Evolutionary conservation across 2,329 filamentous ascomycete genomes (phyloP), one percentile per base, ranked within the genome.

Genomic region (Sclerotinia subarctica): DNA sequence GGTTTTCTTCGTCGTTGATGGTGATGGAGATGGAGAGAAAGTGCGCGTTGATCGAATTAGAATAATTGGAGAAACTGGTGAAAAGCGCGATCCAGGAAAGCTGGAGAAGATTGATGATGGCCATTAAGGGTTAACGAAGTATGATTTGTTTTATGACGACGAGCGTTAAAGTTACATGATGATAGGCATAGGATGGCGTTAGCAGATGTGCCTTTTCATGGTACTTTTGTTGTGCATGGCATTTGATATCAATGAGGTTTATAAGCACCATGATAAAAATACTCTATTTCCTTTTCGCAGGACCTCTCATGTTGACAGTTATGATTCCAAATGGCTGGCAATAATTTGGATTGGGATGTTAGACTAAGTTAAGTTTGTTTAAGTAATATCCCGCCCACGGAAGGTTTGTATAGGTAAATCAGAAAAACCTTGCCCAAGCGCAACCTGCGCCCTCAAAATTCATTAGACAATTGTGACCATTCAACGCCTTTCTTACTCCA

Each of bases 71-170:
- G 94, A 98, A 79, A 86, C 88, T 21, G 94, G 95, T 19, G 90
- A 96, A 83, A 97, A 96, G 86, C 86, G 93, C 70, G 91, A 95
- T 68, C 92, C 93, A 87, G 94, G 94, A 73, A 96, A 96, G 83
- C 82, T 99, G 73, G 93, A 98, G 84, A 98, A 98, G 87, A 87
- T 97, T 77, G 92, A 89, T 19, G 90, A 96, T 74, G 90, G 92
- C 77, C 79, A 82, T 38, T 87, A 88, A 66, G 85, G 89, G 70
- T 17, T 64, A 66, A 62, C 47, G 67, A 65, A 54, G 51, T 8
- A 67, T 67, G 53, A 59, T 58, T 47, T 58, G 26, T 67, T 42
- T 67, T 63, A 67, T 47, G n/a, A 67, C 63, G 57, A n/a, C 54
- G 57, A 63, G 35, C 38, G 44, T 46, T 53, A 56, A 21, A 52